Conservation (phyloP, 2,329 filamentous ascomycete genomes). For the Diplodia mutila region DNA sequence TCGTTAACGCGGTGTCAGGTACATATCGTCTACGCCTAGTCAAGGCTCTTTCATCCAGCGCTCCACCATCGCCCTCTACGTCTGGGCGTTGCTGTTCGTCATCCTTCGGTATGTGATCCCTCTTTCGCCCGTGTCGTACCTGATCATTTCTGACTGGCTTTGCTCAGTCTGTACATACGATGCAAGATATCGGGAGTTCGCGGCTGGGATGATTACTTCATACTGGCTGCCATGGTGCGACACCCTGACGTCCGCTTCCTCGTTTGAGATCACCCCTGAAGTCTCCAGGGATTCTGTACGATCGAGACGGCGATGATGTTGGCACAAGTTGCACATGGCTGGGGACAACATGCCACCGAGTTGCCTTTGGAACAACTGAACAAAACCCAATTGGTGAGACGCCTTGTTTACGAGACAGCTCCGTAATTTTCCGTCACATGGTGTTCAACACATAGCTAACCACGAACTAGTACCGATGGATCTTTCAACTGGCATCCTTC, state of each 20-base stretch:
- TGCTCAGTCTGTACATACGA: neutral
- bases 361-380: neutral
- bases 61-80: neutral
- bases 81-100: neutral
- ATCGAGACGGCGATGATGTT: neutral
- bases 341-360: constrained; percentile 7
- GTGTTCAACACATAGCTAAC: neutral
- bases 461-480: constrained; percentile 1
- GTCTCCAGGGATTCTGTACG: neutral
- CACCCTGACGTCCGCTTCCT: neutral
- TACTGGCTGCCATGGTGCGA: neutral
- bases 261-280: neutral
- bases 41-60: neutral
- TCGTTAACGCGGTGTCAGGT: neutral
- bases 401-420: too few relatives aligned
- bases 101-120: neutral
- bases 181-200: neutral
- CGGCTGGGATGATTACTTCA: constrained; percentile 5
- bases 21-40: neutral
- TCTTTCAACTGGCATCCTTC: neutral
- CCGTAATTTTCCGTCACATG: too few relatives aligned
- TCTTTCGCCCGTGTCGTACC: too few relatives aligned
- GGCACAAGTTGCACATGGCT: constrained; percentile 8
- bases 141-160: neutral
- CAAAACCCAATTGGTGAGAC: constrained; percentile 9